Evolutionary conservation across 73 alveolate genomes (phyloP).

Genomic region (Paraurostyla sp.): DNA sequence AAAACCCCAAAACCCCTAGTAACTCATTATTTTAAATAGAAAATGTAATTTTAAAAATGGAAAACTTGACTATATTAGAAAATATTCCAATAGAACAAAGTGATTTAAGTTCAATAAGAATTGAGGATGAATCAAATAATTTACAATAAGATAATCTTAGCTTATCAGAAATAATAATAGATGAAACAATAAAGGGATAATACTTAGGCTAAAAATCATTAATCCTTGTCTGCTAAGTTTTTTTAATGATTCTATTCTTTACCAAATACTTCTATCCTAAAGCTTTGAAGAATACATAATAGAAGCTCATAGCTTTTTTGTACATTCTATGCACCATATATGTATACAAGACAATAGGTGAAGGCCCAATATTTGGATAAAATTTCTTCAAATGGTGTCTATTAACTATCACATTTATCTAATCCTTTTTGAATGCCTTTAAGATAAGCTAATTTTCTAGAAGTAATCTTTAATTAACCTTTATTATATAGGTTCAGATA

Average conservation of each 20-base stretch:
- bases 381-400: not conserved
- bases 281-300: conserved; percentile 20
- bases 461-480: not conserved
- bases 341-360: not conserved
- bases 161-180: too few relatives aligned
- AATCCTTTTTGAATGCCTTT: not conserved
- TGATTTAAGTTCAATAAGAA: too few relatives aligned
- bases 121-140: too few relatives aligned
- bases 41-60: too few relatives aligned
- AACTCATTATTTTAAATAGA: too few relatives aligned
- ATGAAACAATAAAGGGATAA: too few relatives aligned
- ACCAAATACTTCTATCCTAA: conserved; percentile 37
- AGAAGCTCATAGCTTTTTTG: conserved; percentile 36
- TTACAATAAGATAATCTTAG: too few relatives aligned
- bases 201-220: not conserved
- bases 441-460: conserved; percentile 1
- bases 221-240: not conserved
- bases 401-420: not conserved
- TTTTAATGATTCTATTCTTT: not conserved
- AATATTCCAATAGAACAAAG: too few relatives aligned
- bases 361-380: not conserved
- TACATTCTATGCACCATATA: conserved; percentile 1
- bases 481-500: not conserved
- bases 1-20: too few relatives aligned
- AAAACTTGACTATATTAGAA: too few relatives aligned